Evolutionary conservation across 441 rosid species (phyloP).

Genomic region (Breynia disticha): DNA sequence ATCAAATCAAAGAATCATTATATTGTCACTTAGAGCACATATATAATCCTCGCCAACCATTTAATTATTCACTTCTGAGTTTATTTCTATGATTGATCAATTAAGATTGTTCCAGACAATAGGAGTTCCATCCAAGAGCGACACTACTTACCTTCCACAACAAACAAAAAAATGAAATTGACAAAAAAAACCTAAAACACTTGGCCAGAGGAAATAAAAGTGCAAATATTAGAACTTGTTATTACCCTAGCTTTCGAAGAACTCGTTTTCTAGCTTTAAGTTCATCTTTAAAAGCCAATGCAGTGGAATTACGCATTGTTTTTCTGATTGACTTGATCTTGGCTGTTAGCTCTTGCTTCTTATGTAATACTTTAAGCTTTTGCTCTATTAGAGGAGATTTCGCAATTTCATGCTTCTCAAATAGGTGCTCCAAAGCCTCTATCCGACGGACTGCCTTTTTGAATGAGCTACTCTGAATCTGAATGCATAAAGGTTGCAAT

Average conservation of each 20-base stretch:
- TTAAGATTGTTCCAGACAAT: too few species aligned
- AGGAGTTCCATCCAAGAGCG: too few species aligned
- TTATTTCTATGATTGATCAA: too few species aligned
- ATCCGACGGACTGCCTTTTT: conserved; percentile 67
- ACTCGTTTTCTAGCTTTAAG: conserved; percentile 94
- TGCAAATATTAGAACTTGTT: conserved; percentile 2
- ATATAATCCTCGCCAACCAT: too few species aligned
- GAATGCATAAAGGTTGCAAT: conserved; percentile 17
- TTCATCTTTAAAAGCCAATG: conserved; percentile 93
- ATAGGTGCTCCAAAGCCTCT: conserved; percentile 79
- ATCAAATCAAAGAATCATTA: background rate
- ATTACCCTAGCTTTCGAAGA: conserved; percentile 84
- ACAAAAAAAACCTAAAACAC: too few species aligned
- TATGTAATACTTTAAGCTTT: conserved; percentile 67
- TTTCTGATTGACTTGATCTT: conserved; percentile 78
- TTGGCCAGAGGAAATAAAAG: too few species aligned
- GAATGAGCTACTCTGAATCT: conserved; percentile 75
- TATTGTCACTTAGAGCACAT: too few species aligned
- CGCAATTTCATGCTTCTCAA: conserved; percentile 79
- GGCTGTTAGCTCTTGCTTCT: conserved; percentile 65
- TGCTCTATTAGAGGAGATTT: conserved; percentile 78
- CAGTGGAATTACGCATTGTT: conserved; percentile 61
- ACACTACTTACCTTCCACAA: too few species aligned
- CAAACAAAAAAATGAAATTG: too few species aligned
- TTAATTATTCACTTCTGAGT: too few species aligned